These are phyloP conservation scores for Geoglossum glabrum DNA, from an alignment of 495 filamentous ascomycete species.

Conservation along the genomic window DNA sequence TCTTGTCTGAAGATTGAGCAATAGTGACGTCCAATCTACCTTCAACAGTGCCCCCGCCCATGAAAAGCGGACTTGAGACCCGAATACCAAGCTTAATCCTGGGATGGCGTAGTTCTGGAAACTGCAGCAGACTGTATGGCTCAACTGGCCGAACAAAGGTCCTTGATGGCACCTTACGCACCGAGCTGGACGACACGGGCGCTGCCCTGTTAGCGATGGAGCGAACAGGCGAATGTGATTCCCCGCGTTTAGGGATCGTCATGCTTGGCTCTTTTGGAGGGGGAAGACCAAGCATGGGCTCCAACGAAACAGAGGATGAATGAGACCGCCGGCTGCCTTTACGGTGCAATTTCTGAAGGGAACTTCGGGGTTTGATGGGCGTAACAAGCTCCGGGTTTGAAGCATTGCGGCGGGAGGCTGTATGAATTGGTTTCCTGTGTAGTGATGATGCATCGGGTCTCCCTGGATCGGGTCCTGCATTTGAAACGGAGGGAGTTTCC, in stretches of 20 bases:
- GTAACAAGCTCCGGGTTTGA: neutral
- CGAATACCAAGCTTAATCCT: constrained; percentile 17
- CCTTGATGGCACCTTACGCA: constrained; percentile 12
- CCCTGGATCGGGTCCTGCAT: neutral
- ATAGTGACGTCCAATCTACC: constrained; percentile 20
- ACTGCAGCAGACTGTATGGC: constrained; percentile 20
- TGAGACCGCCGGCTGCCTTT: neutral
- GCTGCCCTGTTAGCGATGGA: neutral
- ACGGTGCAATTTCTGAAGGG: neutral
- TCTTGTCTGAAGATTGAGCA: constrained; percentile 14
- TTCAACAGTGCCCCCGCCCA: constrained; percentile 23
- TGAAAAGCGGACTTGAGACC: constrained; percentile 17
- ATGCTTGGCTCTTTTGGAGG: neutral
- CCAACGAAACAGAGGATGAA: neutral
- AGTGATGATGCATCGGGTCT: neutral
- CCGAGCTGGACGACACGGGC: neutral
- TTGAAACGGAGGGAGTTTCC: neutral
- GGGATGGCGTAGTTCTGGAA: constrained; percentile 17
- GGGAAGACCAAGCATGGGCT: neutral
- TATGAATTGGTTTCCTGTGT: too few relatives aligned
- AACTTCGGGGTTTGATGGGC: neutral
- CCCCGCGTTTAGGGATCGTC: neutral
- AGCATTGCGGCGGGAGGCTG: neutral
- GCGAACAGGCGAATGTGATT: constrained; percentile 1
- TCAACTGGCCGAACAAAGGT: constrained; percentile 21